Conservation (phyloP, 495 filamentous ascomycete genomes). For the Endocarpon pusillum region DNA sequence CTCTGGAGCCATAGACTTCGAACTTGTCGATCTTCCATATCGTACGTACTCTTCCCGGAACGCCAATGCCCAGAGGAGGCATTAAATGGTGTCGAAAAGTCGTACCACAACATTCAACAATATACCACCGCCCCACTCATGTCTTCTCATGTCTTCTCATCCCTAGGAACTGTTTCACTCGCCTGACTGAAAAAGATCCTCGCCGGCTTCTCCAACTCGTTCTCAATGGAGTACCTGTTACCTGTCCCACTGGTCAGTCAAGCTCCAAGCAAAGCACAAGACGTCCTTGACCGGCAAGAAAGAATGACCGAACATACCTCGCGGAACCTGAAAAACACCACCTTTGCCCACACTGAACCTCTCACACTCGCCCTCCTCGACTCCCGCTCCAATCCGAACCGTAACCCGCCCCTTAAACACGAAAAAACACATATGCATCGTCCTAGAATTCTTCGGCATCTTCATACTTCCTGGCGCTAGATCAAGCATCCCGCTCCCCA, state of each 20-base stretch:
- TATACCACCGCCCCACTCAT: not conserved
- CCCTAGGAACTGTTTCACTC: not conserved
- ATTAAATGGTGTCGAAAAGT: too few species aligned
- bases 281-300: conserved; percentile 2
- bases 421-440: conserved; percentile 93
- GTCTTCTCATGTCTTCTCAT: not conserved
- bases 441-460: conserved; percentile 72
- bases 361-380: conserved; percentile 52
- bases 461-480: conserved; percentile 68
- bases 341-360: conserved; percentile 69
- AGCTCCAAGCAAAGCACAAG: conserved; percentile 1
- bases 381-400: too few species aligned
- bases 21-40: too few species aligned
- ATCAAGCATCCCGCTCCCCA: conserved; percentile 78
- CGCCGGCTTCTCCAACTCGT: not conserved
- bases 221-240: conserved; percentile 3
- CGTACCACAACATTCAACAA: too few species aligned
- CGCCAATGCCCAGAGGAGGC: too few species aligned
- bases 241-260: conserved; percentile 1
- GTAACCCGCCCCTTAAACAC: conserved; percentile 63
- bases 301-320: conserved; percentile 46
- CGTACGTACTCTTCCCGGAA: too few species aligned
- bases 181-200: not conserved
- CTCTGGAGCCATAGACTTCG: too few species aligned
- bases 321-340: conserved; percentile 80